phyloP scores from a whole-genome alignment of 495 filamentous ascomycete species.

The Podospora australis region DNA sequence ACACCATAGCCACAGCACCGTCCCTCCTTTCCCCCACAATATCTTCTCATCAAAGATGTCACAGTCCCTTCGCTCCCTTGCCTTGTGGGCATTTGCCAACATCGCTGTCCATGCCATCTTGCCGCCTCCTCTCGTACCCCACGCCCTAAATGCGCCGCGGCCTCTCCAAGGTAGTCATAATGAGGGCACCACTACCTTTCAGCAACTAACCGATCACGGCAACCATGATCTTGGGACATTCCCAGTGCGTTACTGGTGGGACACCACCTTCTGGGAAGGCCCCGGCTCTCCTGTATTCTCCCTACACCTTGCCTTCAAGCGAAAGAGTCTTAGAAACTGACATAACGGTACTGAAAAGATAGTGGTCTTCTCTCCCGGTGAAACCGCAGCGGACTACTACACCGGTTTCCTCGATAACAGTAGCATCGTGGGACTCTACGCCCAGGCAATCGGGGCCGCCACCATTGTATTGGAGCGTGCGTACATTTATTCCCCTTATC shows the following conservation, averaged over 20 bases:
- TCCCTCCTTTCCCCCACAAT: no score
- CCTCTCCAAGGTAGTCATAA: no score
- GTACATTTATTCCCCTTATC: no score
- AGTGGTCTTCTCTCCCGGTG: slow-evolving; percentile 52
- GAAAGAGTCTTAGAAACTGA: no score
- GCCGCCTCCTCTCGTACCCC: no score
- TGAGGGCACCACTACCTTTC: slow-evolving; percentile 32
- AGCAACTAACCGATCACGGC: slow-evolving; percentile 50
- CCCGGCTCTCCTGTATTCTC: slow-evolving; percentile 47
- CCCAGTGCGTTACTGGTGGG: slow-evolving; percentile 47
- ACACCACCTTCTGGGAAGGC: slow-evolving; percentile 43
- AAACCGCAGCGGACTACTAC: slow-evolving; percentile 43
- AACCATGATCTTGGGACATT: slow-evolving; percentile 50
- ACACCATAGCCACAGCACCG: no score
- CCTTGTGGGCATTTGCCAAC: no score
- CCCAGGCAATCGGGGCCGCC: slow-evolving; percentile 46
- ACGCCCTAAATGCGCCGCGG: no score
- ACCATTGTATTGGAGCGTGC: slow-evolving; percentile 50
- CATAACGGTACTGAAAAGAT: no score
- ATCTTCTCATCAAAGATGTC: no score
- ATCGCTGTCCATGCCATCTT: no score
- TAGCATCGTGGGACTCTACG: slow-evolving; percentile 43
- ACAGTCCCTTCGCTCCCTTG: no score
- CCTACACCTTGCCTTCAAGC: not conserved
- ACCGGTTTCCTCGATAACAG: slow-evolving; percentile 42